phyloP scores from a whole-genome alignment of 192 early-diverging fungal genomes.

The Chytriomyces hyalinus region DNA sequence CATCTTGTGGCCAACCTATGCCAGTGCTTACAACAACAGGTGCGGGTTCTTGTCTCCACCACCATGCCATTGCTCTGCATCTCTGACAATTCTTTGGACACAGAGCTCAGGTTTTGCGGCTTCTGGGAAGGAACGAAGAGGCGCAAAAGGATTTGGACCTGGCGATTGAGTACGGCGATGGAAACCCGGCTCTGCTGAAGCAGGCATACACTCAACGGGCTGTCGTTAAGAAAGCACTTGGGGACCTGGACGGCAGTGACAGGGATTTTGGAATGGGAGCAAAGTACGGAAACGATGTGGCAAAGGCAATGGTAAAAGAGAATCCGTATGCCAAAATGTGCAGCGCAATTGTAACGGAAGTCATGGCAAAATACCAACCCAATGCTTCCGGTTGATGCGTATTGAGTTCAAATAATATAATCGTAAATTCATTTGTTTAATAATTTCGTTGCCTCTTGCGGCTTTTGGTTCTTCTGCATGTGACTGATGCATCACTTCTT shows the following conservation, averaged over 20 bases:
- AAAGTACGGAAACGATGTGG: slow-evolving; percentile 65
- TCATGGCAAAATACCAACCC: slow-evolving; percentile 44
- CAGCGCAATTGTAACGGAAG: slow-evolving; percentile 62
- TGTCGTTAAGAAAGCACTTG: slow-evolving; percentile 52
- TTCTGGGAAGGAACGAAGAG: slow-evolving; percentile 43
- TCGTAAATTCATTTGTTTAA: too few species aligned
- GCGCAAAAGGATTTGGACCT: slow-evolving; percentile 59
- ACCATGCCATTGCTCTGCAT: too few species aligned
- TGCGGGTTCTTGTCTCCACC: too few species aligned
- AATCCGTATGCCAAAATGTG: slow-evolving; percentile 79
- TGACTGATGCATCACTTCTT: too few species aligned
- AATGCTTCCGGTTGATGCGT: neutral
- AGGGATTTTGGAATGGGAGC: slow-evolving; percentile 49
- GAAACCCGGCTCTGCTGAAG: slow-evolving; percentile 14
- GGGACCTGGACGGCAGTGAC: neutral
- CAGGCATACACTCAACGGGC: slow-evolving; percentile 72
- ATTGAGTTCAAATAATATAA: too few species aligned
- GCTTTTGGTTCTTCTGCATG: too few species aligned
- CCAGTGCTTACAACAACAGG: slow-evolving; percentile 70
- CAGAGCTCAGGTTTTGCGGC: slow-evolving; percentile 34
- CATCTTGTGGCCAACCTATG: slow-evolving; percentile 53
- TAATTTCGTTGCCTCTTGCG: too few species aligned
- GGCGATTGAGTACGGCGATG: slow-evolving; percentile 61
- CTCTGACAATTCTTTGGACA: too few species aligned
- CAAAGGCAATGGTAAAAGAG: slow-evolving; percentile 60